Percentiles rank a stretch among this genome's conserved stretches.
phyloP scores from a whole-genome alignment of 129 eudicot genomes.

The Tagetes patula region DNA sequence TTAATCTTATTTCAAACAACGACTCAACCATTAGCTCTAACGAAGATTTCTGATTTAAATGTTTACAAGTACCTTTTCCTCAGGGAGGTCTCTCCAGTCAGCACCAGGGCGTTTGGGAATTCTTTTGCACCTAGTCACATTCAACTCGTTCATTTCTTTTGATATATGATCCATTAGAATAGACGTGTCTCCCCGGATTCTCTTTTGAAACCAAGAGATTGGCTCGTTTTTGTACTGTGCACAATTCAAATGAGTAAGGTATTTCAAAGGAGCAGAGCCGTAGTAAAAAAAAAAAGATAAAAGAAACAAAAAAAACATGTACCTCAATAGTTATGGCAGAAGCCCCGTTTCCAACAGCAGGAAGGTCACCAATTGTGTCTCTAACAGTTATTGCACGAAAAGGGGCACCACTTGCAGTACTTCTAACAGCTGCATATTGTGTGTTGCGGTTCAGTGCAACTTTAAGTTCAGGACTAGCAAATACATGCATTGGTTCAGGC shows the following conservation, averaged over 20 bases:
- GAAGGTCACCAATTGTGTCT: slow-evolving; percentile 74
- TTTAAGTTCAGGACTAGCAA: slow-evolving; percentile 56
- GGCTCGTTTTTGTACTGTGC: slow-evolving; percentile 59
- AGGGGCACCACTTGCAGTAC: slow-evolving; percentile 65
- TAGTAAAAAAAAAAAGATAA: not conserved
- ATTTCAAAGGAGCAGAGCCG: not conserved
- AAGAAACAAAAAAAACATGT: not conserved
- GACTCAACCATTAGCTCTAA: not conserved
- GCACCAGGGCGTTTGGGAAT: slow-evolving; percentile 74
- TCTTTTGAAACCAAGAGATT: slow-evolving; percentile 67
- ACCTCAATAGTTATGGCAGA: slow-evolving; percentile 45
- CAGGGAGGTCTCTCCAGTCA: slow-evolving; percentile 75
- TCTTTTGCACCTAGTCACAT: slow-evolving; percentile 57
- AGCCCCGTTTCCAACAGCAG: slow-evolving; percentile 58
- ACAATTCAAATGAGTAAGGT: not conserved
- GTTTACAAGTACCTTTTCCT: slow-evolving; percentile 43
- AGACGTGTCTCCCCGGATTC: slow-evolving; percentile 45
- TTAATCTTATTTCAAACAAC: not conserved
- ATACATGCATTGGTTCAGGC: slow-evolving; percentile 83
- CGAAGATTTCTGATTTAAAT: not conserved
- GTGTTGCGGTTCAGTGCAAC: slow-evolving; percentile 33
- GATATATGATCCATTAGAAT: slow-evolving; percentile 61
- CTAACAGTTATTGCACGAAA: slow-evolving; percentile 69
- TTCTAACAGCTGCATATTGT: slow-evolving; percentile 62
- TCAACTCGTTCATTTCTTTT: slow-evolving; percentile 74